These are phyloP conservation scores for Cryptosporidium muris DNA, from an alignment of 169 alveolate species.

Conservation along the genomic window DNA sequence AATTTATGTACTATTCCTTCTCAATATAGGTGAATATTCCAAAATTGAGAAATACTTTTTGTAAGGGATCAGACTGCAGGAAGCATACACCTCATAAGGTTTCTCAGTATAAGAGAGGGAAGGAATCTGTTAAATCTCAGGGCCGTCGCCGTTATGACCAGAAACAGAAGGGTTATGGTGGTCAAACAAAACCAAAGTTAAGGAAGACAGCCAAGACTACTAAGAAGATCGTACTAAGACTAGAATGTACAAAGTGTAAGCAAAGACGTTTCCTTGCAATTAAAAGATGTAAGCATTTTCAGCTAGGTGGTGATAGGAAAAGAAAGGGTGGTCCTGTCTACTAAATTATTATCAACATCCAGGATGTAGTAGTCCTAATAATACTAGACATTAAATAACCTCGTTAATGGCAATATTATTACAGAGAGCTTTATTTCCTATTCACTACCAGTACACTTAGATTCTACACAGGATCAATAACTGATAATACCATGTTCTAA, in stretches of 20 bases:
- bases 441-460: constrained; percentile 5
- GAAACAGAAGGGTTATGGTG: constrained; percentile 99
- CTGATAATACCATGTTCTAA: not conserved
- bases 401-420: not conserved
- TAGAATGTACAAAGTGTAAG: constrained; percentile 98
- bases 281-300: constrained; percentile 99
- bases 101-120: constrained; percentile 97
- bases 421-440: constrained; percentile 1
- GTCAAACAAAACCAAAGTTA: constrained; percentile 98
- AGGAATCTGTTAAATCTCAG: constrained; percentile 94
- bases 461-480: not conserved
- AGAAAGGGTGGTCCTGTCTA: constrained; percentile 81
- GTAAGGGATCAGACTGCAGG: constrained; percentile 68
- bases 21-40: constrained; percentile 62
- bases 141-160: constrained; percentile 99
- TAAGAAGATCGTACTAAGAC: constrained; percentile 96
- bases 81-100: constrained; percentile 94
- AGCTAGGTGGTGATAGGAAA: constrained; percentile 96
- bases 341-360: not conserved
- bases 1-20: not conserved
- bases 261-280: constrained; percentile 93
- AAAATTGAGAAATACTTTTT: constrained; percentile 59
- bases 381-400: no score
- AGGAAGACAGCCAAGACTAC: constrained; percentile 99
- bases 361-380: not conserved